Percentiles rank a stretch among this genome's conserved stretches.
These are phyloP conservation scores for Cucumis sativus DNA, from an alignment of 306 rosid species.

Conservation along the genomic window DNA sequence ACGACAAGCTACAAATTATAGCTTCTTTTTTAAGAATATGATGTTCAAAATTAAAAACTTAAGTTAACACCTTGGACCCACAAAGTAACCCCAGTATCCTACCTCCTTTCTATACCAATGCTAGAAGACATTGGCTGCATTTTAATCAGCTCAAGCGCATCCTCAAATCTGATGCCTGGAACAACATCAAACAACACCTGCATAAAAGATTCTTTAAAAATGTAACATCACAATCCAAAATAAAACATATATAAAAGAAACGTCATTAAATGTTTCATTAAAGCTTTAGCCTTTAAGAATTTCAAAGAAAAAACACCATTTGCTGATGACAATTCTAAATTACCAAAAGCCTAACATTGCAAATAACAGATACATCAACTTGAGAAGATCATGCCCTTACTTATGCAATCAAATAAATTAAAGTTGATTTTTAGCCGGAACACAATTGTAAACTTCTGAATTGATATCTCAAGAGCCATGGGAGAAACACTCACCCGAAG, in stretches of 20 bases:
- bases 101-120: constrained; percentile 71
- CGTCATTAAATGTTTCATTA: not conserved
- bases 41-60: not conserved
- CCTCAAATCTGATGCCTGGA: constrained; percentile 81
- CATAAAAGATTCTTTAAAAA: constrained; percentile 27
- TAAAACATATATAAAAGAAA: not conserved
- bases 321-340: not conserved
- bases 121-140: constrained; percentile 84
- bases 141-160: constrained; percentile 76
- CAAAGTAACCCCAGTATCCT: constrained; percentile 15
- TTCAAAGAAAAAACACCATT: not conserved
- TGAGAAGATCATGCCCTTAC: not conserved
- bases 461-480: not conserved
- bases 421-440: not conserved
- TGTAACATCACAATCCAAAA: not conserved
- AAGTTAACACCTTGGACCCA: not conserved
- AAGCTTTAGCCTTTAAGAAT: not conserved
- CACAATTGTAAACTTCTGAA: not conserved
- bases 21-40: not conserved
- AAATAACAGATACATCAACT: not conserved
- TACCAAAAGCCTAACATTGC: not conserved
- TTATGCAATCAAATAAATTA: not conserved
- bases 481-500: constrained; percentile 56
- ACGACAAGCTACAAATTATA: not conserved
- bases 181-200: constrained; percentile 98